phyloP scores from a whole-genome alignment of 257 asterid species.

The Jaltomata sinuosa region DNA sequence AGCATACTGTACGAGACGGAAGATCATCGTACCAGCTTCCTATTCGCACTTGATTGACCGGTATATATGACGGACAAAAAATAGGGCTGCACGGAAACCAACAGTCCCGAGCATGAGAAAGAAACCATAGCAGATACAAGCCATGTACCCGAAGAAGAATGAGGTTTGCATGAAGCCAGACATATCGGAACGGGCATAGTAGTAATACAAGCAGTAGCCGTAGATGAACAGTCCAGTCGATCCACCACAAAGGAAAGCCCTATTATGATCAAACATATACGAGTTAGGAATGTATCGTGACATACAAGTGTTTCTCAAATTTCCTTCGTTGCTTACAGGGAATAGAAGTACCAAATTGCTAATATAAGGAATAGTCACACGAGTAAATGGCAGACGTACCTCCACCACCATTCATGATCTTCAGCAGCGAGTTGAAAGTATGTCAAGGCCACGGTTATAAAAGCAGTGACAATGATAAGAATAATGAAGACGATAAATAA shows the following conservation, averaged over 20 bases:
- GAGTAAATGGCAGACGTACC: neutral
- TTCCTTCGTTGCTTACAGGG: too few relatives aligned
- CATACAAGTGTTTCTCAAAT: neutral
- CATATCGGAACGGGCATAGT: constrained; percentile 24
- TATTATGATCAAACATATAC: neutral
- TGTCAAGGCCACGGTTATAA: constrained; percentile 21
- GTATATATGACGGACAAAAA: constrained; percentile 26
- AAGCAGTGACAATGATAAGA: constrained; percentile 20
- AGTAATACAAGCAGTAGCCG: constrained; percentile 25
- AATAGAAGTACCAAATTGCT: too few relatives aligned
- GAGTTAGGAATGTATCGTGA: neutral
- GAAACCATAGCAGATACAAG: constrained; percentile 27
- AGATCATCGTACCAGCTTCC: neutral
- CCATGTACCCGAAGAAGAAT: constrained; percentile 26
- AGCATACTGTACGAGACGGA: neutral
- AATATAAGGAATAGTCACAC: neutral
- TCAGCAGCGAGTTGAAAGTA: constrained; percentile 26
- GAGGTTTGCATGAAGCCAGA: constrained; percentile 28
- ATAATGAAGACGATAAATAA: constrained; percentile 20
- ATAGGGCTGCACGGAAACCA: constrained; percentile 22
- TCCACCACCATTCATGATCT: constrained; percentile 34
- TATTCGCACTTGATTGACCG: constrained; percentile 25
- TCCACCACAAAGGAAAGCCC: constrained; percentile 28
- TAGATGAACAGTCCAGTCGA: constrained; percentile 23
- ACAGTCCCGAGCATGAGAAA: constrained; percentile 27